phyloP scores from a whole-genome alignment of 441 rosid species.

The Cnidoscolus chayamansa region DNA sequence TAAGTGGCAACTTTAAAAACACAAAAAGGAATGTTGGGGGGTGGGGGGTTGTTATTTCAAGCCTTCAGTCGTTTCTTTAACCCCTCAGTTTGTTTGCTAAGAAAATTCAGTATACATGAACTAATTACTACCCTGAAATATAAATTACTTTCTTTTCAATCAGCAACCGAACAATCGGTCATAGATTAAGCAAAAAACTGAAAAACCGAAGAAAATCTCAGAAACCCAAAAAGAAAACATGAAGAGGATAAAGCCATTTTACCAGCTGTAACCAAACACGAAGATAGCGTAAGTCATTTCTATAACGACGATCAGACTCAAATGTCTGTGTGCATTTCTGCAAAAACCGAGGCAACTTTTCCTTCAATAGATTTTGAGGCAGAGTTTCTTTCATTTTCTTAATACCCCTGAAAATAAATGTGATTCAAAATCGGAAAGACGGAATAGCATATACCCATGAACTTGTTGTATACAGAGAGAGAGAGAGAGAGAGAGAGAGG shows the following conservation, averaged over 20 bases:
- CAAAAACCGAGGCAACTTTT: constrained; percentile 83
- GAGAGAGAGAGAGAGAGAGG: constrained; percentile 8
- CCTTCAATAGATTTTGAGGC: constrained; percentile 45
- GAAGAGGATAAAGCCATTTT: constrained; percentile 15
- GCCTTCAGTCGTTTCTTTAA: neutral
- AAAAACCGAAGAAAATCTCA: neutral
- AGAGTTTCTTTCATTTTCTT: constrained; percentile 67
- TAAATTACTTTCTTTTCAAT: neutral
- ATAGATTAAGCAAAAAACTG: neutral
- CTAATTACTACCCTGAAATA: too few relatives aligned
- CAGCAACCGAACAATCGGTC: neutral
- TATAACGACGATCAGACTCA: constrained; percentile 70
- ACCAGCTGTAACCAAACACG: constrained; percentile 96
- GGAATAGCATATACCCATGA: neutral
- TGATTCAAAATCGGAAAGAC: neutral
- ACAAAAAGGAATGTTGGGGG: neutral
- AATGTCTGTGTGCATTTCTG: constrained; percentile 74
- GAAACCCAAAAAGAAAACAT: constrained; percentile 1
- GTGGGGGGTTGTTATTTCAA: neutral
- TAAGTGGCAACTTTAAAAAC: neutral
- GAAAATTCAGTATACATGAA: neutral
- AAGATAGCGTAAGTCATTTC: constrained; percentile 72
- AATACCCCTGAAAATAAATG: constrained; percentile 46
- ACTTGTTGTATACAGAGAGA: too few relatives aligned
- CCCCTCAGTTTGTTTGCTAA: neutral